Base-by-base conservation (phyloP, 1,139 yeast genomes). In the Pichia sp. region DNA sequence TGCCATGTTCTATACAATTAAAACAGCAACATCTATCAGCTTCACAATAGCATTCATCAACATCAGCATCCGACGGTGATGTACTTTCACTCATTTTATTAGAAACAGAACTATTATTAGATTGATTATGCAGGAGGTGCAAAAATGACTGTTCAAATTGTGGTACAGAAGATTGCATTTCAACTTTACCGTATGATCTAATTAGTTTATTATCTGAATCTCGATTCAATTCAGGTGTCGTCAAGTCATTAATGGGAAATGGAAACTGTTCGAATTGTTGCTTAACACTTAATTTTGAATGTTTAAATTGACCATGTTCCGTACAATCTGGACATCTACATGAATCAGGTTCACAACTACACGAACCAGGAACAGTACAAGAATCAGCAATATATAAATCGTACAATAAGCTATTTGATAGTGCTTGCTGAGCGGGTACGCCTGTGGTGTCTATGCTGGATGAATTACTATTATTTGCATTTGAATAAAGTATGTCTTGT, bases 1-100 rank as follows among this genome's bases (percentile, higher is more conserved):
- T 76, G 2, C 80, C 80, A 55, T 77, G 82, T 3, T 69, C 62
- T 47, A 70, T 79, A 60, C 82, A 77, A 51, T 76, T 73, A 33
- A 66, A 60, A 55, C 82, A 77, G 31, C 66, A 71, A 57, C 82
- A 77, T 4, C 66, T 64, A 31, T 70, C 70, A 1, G 67, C 62
- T 0, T 71, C 63, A 60, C 82, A 77, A 5, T 58, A 52, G 51
- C 82, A 76, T 4, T 61, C 62, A 1, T 53, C 44, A 4, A 35
- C 41, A 25, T 37, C 39, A 16, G 39, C 8, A 26, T 8, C 10
- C 4, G 49, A 34, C 4, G 39, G 42, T 4, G 51, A 31, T 3
- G 22, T 39, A 12, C 39, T 20, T 8, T 32, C 32, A n/a, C 24
- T 11, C 4, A 2, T 9, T 4, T 22, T 26, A 31, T n/a, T 30